These are phyloP conservation scores for Candida succiphila DNA, from an alignment of 805 yeast genomes.

Conservation along the genomic window DNA sequence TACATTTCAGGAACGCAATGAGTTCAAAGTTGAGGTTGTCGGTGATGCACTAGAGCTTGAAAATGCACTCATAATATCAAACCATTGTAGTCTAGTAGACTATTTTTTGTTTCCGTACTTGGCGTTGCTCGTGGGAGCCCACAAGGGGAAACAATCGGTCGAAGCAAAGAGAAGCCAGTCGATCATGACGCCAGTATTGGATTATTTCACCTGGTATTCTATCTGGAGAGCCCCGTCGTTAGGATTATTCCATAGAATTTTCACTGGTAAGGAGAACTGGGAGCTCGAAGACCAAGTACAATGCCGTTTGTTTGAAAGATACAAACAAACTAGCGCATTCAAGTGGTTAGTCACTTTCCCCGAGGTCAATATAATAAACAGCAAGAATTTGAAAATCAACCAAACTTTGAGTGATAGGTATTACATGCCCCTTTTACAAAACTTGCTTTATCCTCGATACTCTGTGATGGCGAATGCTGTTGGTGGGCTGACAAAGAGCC, in stretches of 20 bases:
- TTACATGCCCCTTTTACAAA: constrained; percentile 48
- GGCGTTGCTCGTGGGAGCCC: constrained; percentile 17
- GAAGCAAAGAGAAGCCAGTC: constrained; percentile 16
- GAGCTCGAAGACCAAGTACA: constrained; percentile 32
- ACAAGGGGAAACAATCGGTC: constrained; percentile 5
- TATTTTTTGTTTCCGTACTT: constrained; percentile 41
- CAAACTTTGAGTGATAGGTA: constrained; percentile 42
- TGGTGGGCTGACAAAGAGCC: constrained; percentile 26
- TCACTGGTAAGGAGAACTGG: constrained; percentile 65
- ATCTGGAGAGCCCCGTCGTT: constrained; percentile 54
- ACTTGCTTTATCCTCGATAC: constrained; percentile 73
- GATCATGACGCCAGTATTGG: constrained; percentile 29
- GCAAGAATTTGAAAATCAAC: constrained; percentile 39
- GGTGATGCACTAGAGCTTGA: constrained; percentile 35
- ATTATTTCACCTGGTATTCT: constrained; percentile 63
- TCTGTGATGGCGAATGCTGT: constrained; percentile 44
- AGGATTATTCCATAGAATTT: constrained; percentile 32
- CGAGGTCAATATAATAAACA: constrained; percentile 66
- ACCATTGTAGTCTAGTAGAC: constrained; percentile 66
- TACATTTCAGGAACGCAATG: constrained; percentile 24
- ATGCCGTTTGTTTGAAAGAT: constrained; percentile 24
- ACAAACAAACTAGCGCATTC: constrained; percentile 28
- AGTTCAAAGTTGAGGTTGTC: constrained; percentile 25
- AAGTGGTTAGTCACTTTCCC: constrained; percentile 70
- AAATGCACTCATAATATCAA: constrained; percentile 29